Percentiles rank a stretch among this genome's conserved stretches.
Conservation (phyloP, 345 rosid species). For the Acer saccharum region DNA sequence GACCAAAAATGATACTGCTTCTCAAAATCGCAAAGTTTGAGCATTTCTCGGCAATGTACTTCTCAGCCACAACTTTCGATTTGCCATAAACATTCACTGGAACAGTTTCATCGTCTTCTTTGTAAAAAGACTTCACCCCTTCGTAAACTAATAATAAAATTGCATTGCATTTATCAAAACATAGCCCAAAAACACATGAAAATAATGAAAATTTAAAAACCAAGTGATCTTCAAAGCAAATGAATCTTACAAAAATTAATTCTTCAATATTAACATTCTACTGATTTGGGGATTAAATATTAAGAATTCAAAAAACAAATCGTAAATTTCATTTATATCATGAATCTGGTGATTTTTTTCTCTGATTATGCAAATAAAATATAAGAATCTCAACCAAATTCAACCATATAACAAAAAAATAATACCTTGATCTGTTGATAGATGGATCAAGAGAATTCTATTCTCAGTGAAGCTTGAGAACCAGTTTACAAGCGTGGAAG, state of each 20-base stretch:
- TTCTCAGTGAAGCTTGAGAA: constrained; percentile 40
- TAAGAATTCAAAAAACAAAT: background rate
- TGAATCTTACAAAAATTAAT: background rate
- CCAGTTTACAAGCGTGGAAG: constrained; percentile 75
- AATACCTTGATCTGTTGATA: constrained; percentile 93
- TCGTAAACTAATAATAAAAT: constrained; percentile 57
- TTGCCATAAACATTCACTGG: constrained; percentile 86
- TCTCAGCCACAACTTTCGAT: constrained; percentile 87
- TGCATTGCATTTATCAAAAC: constrained; percentile 11
- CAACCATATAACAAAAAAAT: background rate
- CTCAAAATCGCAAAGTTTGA: constrained; percentile 73
- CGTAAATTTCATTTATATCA: background rate
- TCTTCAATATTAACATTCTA: background rate
- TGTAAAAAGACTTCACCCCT: constrained; percentile 86
- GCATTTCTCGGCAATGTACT: constrained; percentile 57
- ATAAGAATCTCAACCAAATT: background rate
- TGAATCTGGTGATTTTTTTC: no score
- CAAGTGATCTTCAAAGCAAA: background rate
- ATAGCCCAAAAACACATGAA: background rate
- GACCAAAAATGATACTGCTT: constrained; percentile 88
- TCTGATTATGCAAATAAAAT: background rate
- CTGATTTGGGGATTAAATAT: background rate
- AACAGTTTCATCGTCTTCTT: constrained; percentile 79
- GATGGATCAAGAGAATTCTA: constrained; percentile 62
- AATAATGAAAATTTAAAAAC: background rate